Evolutionary conservation across 2,329 filamentous ascomycete species (phyloP), one percentile per base, ranked within the genome.

Genomic region (Fusarium beomiforme): DNA sequence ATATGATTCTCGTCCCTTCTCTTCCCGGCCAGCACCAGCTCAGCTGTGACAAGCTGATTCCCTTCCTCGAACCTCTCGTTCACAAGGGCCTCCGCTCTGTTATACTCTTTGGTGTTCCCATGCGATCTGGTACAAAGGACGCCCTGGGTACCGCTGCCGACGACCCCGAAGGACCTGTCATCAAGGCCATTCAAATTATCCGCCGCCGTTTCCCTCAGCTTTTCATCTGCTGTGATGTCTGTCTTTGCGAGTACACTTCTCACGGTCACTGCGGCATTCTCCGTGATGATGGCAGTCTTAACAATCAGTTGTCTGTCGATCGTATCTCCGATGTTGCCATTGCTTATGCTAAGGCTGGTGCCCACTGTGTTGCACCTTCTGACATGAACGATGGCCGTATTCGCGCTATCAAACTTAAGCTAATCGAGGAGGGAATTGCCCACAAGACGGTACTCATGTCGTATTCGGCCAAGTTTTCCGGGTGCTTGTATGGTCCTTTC

Each of bases 351-450:
- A 88, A 92, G 77, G 96, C 96, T 19, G 96, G 96, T 62, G 96
- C 95, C 1, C 96, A 99, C 83, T 98, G 95, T 80, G 94, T 99
- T 31, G 96, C 96, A 0, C 96, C 96, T 4, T 97, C 94, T 3
- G 96, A 99, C 81, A 99, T 99, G 96, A 99, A 98, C 80, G 96
- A 99, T 80, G 96, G 96, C 31, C 92, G 96, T 72, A 97, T 99
- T 77, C 93, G 95, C 64, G 95, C 95, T 68, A 99, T 99, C 82
- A 99, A 99, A 87, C 88, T 98, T 58, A 98, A 98, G 85, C 86
- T 99, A 69, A 98, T 98, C 64, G 95, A 98, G 81, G 91, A 94
- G 64, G 95, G 95, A 58, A 93, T 98, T 75, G 92, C 95, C 10
- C 96, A 99, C 84, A 91, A 92, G 79, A 92, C 95, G 16, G 88